Conservation (phyloP, 176 grass and related monocot genomes). For the Hyparrhenia diplandra region DNA sequence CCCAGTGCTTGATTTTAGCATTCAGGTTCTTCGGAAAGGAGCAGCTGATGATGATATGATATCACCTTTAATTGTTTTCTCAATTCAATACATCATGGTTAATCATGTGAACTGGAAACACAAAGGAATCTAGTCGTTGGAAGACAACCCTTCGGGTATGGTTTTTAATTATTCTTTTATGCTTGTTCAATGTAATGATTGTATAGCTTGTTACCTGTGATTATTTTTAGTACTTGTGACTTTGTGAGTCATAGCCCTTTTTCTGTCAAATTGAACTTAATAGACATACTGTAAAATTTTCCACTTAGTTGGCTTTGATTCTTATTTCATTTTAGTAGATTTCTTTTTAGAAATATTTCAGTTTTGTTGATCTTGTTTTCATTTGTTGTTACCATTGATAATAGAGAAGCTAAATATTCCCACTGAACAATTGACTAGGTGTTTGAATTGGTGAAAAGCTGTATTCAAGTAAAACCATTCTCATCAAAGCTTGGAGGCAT, state of each 20-base stretch:
- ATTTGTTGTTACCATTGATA: constrained; percentile 20
- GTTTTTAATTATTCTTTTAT: neutral
- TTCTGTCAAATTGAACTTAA: neutral
- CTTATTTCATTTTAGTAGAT: neutral
- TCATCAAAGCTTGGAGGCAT: constrained; percentile 51
- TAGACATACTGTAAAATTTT: neutral
- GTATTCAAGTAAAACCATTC: constrained; percentile 51
- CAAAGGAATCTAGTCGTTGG: constrained; percentile 67
- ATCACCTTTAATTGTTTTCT: constrained; percentile 63
- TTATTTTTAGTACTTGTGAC: neutral
- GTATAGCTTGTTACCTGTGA: neutral
- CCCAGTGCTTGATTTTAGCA: constrained; percentile 89
- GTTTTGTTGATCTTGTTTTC: neutral
- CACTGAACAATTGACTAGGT: constrained; percentile 42
- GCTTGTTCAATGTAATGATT: neutral
- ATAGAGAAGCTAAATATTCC: constrained; percentile 9
- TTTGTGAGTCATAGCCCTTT: neutral
- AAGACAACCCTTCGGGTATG: constrained; percentile 70
- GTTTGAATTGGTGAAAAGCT: constrained; percentile 75
- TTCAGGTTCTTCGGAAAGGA: constrained; percentile 77
- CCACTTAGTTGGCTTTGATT: neutral
- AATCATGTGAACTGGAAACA: constrained; percentile 96
- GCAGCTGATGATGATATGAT: constrained; percentile 54
- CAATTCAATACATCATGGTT: constrained; percentile 72
- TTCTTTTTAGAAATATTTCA: neutral